phyloP scores from a whole-genome alignment of 495 filamentous ascomycete species.

The Trichoderma reesei region DNA sequence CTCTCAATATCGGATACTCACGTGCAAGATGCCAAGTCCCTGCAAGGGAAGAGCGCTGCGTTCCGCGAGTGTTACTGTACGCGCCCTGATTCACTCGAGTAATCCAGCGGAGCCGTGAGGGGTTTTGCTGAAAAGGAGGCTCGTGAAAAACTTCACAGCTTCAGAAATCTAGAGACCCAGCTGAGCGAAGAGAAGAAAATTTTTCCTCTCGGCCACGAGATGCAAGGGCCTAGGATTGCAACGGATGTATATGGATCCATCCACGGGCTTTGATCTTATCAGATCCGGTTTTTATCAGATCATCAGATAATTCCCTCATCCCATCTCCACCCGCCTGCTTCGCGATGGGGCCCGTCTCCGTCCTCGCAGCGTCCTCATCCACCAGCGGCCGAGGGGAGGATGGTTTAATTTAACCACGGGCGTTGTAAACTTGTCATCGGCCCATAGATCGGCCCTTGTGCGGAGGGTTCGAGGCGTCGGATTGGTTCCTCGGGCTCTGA shows the following conservation, averaged over 20 bases:
- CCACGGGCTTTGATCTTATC: slow-evolving; percentile 7
- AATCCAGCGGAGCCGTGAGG: not conserved
- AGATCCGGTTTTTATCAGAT: slow-evolving; percentile 12
- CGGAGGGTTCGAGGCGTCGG: not conserved
- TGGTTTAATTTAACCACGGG: not conserved
- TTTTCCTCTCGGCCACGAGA: not conserved
- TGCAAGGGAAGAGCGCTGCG: not conserved
- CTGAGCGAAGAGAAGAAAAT: not conserved
- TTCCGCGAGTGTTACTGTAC: not conserved
- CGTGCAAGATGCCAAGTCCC: not conserved
- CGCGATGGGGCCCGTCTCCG: not conserved
- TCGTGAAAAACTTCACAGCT: not conserved
- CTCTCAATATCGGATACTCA: not conserved
- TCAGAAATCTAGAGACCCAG: too few species aligned
- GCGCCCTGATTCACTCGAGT: not conserved
- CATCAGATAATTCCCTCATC: slow-evolving; percentile 13
- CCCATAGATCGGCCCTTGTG: not conserved
- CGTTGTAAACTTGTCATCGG: not conserved
- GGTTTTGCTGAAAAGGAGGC: not conserved
- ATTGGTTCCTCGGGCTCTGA: not conserved
- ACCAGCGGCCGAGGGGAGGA: not conserved
- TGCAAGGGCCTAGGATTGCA: not conserved
- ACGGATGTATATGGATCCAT: not conserved
- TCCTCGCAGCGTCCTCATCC: not conserved
- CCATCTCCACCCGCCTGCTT: not conserved